A percentile compares a stretch with the other conserved stretches of the same genome.
Conservation (phyloP, 768 basidiomycete species). For the Pilatotrama ljubarskyi region DNA sequence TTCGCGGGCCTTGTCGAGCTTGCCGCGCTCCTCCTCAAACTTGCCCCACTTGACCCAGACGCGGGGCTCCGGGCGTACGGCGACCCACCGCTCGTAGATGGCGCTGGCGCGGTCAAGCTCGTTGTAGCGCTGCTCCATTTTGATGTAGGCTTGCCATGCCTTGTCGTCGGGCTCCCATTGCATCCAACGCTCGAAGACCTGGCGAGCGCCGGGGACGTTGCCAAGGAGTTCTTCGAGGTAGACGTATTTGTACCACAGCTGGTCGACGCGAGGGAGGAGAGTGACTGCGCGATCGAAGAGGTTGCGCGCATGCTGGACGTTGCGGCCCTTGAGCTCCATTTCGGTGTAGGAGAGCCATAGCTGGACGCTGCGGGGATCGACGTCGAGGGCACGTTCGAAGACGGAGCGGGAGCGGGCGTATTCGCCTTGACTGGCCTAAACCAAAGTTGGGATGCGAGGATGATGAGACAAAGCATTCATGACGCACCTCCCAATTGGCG, state of each 20-base stretch:
- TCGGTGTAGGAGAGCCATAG: conserved; percentile 95
- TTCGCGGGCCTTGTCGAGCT: conserved; percentile 63
- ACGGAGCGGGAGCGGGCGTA: conserved; percentile 93
- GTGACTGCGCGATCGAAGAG: conserved; percentile 97
- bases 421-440: conserved; percentile 91
- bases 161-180: conserved; percentile 99
- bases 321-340: conserved; percentile 97
- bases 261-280: conserved; percentile 91
- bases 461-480: not conserved
- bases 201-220: conserved; percentile 93
- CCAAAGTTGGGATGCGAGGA: not conserved
- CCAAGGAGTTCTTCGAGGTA: conserved; percentile 96
- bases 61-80: conserved; percentile 63
- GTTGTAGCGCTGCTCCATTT: conserved; percentile 91
- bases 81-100: conserved; percentile 91
- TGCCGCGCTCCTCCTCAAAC: conserved; percentile 61
- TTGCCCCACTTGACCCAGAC: conserved; percentile 70
- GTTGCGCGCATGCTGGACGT: conserved; percentile 96
- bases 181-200: conserved; percentile 99
- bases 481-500: conserved; percentile 77
- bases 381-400: conserved; percentile 95
- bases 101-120: conserved; percentile 90
- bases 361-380: conserved; percentile 86
- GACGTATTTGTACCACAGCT: conserved; percentile 99
- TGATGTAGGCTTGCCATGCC: conserved; percentile 99